A percentile compares a stretch with the other conserved stretches of the same genome.
Evolutionary conservation across 345 rosid species (phyloP).

Genomic region (Cardamine chenopodiifolia): DNA sequence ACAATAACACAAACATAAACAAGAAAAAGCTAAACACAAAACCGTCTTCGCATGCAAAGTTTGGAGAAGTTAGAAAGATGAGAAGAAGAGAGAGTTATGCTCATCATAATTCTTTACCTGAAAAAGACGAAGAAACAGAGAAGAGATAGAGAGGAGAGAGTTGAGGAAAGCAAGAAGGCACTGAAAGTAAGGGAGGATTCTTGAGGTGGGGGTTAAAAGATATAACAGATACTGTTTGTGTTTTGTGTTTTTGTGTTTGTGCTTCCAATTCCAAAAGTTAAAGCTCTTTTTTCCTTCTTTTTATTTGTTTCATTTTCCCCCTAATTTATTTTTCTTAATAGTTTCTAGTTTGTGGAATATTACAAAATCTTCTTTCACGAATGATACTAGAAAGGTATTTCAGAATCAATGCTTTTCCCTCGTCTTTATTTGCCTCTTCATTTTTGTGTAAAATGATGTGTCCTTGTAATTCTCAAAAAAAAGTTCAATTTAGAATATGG

Average conservation of each 20-base stretch:
- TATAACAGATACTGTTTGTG: conserved; percentile 18
- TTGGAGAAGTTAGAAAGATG: conserved; percentile 7
- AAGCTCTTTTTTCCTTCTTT: conserved; percentile 10
- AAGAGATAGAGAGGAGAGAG: conserved; percentile 13
- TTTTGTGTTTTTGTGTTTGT: conserved; percentile 29
- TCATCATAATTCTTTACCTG: conserved; percentile 38
- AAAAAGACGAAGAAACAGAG: conserved; percentile 33
- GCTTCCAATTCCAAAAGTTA: conserved; percentile 39
- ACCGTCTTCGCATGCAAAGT: conserved; percentile 31
- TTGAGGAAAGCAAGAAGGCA: conserved; percentile 32
- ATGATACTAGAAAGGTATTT: conserved; percentile 25
- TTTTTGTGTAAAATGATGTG: conserved; percentile 35
- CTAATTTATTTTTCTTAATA: conserved; percentile 2
- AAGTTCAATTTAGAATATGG: neutral
- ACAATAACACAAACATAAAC: conserved; percentile 14
- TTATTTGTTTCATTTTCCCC: neutral
- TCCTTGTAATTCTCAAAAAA: neutral
- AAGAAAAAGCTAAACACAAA: conserved; percentile 14
- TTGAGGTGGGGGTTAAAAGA: conserved; percentile 26
- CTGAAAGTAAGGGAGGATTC: conserved; percentile 34
- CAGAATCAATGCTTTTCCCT: conserved; percentile 38
- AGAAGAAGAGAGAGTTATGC: conserved; percentile 7
- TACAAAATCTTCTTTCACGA: conserved; percentile 41
- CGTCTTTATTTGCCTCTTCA: conserved; percentile 40
- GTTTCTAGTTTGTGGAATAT: conserved; percentile 23